These are phyloP conservation scores for Coniosporium tulheliwenetii DNA, from an alignment of 2,329 filamentous ascomycete species.

Conservation along the genomic window DNA sequence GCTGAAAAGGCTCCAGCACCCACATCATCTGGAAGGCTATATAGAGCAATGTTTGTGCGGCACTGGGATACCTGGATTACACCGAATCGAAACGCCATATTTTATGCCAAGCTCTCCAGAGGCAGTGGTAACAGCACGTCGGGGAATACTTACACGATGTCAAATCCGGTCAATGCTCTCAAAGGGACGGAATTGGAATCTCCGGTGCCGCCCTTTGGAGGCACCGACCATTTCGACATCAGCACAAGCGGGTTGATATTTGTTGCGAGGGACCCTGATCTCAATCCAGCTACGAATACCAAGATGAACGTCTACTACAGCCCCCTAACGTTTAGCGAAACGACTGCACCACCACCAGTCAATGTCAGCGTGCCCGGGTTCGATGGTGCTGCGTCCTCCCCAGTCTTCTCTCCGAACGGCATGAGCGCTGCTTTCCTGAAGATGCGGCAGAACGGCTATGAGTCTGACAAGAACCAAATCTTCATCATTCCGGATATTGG, in stretches of 20 bases:
- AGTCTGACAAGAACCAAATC: constrained; percentile 61
- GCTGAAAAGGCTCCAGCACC: constrained; percentile 32
- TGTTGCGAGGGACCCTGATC: constrained; percentile 55
- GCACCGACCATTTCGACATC: constrained; percentile 66
- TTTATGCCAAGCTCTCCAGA: constrained; percentile 27
- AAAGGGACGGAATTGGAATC: constrained; percentile 42
- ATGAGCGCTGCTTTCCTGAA: constrained; percentile 58
- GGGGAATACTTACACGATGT: constrained; percentile 19
- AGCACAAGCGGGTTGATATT: constrained; percentile 51
- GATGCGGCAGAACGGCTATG: constrained; percentile 65
- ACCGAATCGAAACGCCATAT: constrained; percentile 33
- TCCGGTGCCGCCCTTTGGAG: constrained; percentile 66
- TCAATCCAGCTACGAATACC: constrained; percentile 60
- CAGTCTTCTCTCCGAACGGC: constrained; percentile 61
- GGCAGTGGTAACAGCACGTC: constrained; percentile 9
- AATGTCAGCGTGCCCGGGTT: constrained; percentile 41
- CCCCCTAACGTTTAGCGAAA: constrained; percentile 44
- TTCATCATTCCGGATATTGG: constrained; percentile 47
- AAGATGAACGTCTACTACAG: constrained; percentile 70
- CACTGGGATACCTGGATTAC: constrained; percentile 37
- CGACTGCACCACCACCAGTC: constrained; percentile 33
- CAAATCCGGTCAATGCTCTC: constrained; percentile 47
- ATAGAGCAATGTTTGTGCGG: constrained; percentile 34
- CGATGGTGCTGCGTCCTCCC: constrained; percentile 48
- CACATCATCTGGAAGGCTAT: constrained; percentile 28